phyloP scores from a whole-genome alignment of 257 asterid genomes.

The Ocimum tenuiflorum region DNA sequence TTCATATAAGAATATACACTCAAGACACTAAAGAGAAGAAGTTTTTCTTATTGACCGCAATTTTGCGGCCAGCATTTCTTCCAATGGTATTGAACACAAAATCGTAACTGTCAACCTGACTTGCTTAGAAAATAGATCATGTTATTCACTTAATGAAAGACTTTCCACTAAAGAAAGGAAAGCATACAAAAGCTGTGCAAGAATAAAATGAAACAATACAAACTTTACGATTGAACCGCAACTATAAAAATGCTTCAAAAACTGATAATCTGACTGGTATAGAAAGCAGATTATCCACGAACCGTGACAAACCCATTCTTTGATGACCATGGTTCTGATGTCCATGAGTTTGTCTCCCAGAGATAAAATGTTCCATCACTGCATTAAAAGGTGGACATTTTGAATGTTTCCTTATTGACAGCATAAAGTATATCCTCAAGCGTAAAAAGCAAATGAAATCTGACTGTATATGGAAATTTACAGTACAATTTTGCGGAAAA shows the following conservation, averaged over 20 bases:
- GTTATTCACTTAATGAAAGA: too few relatives aligned
- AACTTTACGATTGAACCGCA: too few relatives aligned
- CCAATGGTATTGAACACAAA: too few relatives aligned
- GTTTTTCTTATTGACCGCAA: too few relatives aligned
- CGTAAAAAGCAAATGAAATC: conserved; percentile 11
- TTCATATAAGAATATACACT: background rate
- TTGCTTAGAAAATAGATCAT: too few relatives aligned
- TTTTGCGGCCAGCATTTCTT: too few relatives aligned
- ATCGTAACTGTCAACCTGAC: too few relatives aligned
- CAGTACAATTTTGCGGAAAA: conserved; percentile 87
- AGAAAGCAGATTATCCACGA: conserved; percentile 26
- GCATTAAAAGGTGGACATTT: conserved; percentile 25
- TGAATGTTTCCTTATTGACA: conserved; percentile 4
- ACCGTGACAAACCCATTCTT: conserved; percentile 88
- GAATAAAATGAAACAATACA: too few relatives aligned
- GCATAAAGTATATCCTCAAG: conserved; percentile 13
- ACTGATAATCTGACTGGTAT: background rate
- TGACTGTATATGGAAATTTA: conserved; percentile 12
- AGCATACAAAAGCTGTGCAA: too few relatives aligned
- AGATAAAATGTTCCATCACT: conserved; percentile 96
- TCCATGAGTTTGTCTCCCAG: conserved; percentile 99
- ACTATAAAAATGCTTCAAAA: background rate
- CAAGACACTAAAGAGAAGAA: background rate
- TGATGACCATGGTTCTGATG: conserved; percentile 95
- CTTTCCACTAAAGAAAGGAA: too few relatives aligned